These are phyloP conservation scores for Diophrys appendiculata DNA, from an alignment of 73 alveolate genomes.

Conservation along the genomic window DNA sequence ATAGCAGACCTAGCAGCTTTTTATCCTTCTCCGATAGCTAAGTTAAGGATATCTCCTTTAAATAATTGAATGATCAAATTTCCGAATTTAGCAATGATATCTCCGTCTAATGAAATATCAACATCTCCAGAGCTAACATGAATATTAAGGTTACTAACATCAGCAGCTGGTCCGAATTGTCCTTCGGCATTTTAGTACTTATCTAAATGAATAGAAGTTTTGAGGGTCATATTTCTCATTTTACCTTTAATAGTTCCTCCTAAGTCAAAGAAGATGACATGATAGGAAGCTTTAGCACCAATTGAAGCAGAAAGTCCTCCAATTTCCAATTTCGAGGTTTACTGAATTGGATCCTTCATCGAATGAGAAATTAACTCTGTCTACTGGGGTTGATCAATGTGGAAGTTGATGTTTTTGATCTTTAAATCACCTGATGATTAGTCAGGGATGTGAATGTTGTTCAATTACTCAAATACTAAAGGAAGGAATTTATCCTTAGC, in stretches of 20 bases:
- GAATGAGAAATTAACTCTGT: neutral
- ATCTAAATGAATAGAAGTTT: neutral
- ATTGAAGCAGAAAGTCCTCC: neutral
- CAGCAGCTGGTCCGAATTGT: constrained; percentile 5
- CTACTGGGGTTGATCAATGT: neutral
- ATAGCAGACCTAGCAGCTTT: neutral
- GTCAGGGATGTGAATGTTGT: neutral
- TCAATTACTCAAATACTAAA: neutral
- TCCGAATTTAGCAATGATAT: neutral
- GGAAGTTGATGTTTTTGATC: neutral
- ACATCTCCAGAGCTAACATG: neutral
- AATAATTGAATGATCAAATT: neutral
- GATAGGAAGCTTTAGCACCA: constrained; percentile 1
- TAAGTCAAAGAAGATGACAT: constrained; percentile 2
- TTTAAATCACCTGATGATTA: neutral
- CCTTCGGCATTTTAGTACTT: neutral
- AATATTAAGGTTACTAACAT: neutral
- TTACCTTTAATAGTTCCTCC: neutral
- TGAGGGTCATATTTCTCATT: neutral
- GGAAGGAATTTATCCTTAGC: constrained; percentile 1
- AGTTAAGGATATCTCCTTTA: neutral
- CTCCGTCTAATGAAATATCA: constrained; percentile 1
- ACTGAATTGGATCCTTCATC: neutral
- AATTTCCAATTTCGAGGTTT: neutral
- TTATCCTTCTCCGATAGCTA: neutral